Evolutionary conservation across 441 rosid species (phyloP).

Genomic region (Adansonia rubrostipa): DNA sequence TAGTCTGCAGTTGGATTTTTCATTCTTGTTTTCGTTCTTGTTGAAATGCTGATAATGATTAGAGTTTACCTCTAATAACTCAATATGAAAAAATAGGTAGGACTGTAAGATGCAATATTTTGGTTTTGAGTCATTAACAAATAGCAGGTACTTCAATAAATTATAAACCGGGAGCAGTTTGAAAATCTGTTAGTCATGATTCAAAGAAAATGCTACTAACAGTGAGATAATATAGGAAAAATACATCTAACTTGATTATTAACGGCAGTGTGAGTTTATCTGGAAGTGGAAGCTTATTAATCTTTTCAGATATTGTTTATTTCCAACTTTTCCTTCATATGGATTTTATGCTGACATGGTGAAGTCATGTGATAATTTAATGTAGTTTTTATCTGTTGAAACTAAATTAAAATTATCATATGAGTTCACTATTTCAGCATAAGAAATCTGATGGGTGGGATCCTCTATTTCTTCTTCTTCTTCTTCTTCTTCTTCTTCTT

Average conservation of each 20-base stretch:
- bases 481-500: neutral
- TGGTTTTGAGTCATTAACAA: slow-evolving; percentile 1
- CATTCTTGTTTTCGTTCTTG: slow-evolving; percentile 7
- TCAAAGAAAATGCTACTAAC: slow-evolving; percentile 12
- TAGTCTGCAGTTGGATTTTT: slow-evolving; percentile 3
- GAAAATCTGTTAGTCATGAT: slow-evolving; percentile 11
- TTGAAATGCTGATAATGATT: neutral
- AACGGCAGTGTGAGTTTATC: neutral
- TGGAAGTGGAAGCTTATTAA: slow-evolving; percentile 9
- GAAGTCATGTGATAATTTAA: neutral
- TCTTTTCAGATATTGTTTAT: slow-evolving; percentile 6
- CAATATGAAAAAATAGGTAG: neutral
- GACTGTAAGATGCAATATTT: slow-evolving; percentile 9
- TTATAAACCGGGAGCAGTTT: neutral
- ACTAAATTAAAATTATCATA: slow-evolving; percentile 15
- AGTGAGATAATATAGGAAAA: neutral
- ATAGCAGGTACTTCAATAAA: neutral
- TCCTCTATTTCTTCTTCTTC: slow-evolving; percentile 10
- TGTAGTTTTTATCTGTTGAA: slow-evolving; percentile 12
- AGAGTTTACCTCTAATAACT: slow-evolving; percentile 3
- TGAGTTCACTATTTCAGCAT: slow-evolving; percentile 12
- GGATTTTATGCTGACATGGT: slow-evolving; percentile 16
- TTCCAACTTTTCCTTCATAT: neutral
- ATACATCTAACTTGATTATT: neutral
- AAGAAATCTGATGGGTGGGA: neutral